Evolutionary conservation across 352 stramenopile species (phyloP).

Genomic region (Phytophthora pini): DNA sequence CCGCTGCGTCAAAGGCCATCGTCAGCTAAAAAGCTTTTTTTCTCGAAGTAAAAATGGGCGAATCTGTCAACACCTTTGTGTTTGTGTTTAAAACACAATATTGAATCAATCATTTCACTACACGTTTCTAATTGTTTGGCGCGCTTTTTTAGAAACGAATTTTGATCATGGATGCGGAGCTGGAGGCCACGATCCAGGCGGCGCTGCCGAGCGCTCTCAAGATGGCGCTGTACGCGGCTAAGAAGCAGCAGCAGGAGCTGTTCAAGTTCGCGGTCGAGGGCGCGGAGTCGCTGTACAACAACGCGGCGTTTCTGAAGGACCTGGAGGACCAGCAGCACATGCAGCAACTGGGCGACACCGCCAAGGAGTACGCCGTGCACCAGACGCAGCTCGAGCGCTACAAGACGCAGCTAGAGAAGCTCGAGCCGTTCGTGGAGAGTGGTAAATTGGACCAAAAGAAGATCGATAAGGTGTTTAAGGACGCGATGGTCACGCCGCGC

Average conservation of each 20-base stretch:
- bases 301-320: slow-evolving; percentile 71
- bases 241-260: slow-evolving; percentile 79
- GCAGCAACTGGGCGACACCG: slow-evolving; percentile 62
- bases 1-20: slow-evolving; percentile 76
- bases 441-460: slow-evolving; percentile 53
- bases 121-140: slow-evolving; percentile 19
- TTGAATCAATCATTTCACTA: slow-evolving; percentile 1
- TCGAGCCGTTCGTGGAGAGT: slow-evolving; percentile 59
- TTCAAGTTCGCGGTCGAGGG: slow-evolving; percentile 80
- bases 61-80: slow-evolving; percentile 8
- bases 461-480: slow-evolving; percentile 73
- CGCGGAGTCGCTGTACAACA: slow-evolving; percentile 70
- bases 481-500: slow-evolving; percentile 53
- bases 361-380: slow-evolving; percentile 74
- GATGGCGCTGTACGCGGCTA: slow-evolving; percentile 76
- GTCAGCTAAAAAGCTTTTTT: not conserved
- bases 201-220: slow-evolving; percentile 75
- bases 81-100: not conserved
- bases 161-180: slow-evolving; percentile 55
- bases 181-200: slow-evolving; percentile 65
- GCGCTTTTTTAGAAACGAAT: slow-evolving; percentile 21
- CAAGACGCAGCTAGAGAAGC: slow-evolving; percentile 73
- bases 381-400: slow-evolving; percentile 70
- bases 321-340: slow-evolving; percentile 63
- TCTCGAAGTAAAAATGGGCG: slow-evolving; percentile 14